A percentile compares a stretch with the other conserved stretches of the same genome.
Evolutionary conservation across 2,329 filamentous ascomycete genomes (phyloP).

Genomic region (Corynespora cassiicola): DNA sequence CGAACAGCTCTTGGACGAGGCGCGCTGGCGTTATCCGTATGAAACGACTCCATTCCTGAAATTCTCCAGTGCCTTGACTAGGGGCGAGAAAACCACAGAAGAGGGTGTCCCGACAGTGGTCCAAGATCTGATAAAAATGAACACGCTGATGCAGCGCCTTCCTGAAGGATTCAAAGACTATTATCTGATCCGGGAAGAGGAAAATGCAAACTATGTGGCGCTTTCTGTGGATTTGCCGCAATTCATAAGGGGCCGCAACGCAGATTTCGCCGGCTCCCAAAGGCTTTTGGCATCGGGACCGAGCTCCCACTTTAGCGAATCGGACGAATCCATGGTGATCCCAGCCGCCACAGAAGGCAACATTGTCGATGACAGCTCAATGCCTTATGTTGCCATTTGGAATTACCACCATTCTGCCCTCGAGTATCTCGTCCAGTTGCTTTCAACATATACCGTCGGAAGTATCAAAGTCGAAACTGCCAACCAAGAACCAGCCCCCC

Average conservation of each 20-base stretch:
- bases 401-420: conserved; percentile 78
- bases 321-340: conserved; percentile 62
- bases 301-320: conserved; percentile 7
- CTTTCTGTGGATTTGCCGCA: conserved; percentile 70
- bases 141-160: conserved; percentile 79
- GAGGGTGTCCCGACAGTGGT: conserved; percentile 61
- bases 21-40: conserved; percentile 81
- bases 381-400: conserved; percentile 77
- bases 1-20: conserved; percentile 67
- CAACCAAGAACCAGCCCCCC: conserved; percentile 55
- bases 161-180: conserved; percentile 76
- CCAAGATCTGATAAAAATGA: conserved; percentile 71
- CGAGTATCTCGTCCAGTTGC: conserved; percentile 76
- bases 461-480: conserved; percentile 57
- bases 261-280: conserved; percentile 27
- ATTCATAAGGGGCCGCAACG: conserved; percentile 52
- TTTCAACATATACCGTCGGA: conserved; percentile 71
- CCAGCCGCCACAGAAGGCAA: conserved; percentile 70
- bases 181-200: conserved; percentile 80
- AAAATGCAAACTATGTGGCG: conserved; percentile 80
- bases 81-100: conserved; percentile 51
- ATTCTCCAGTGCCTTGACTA: conserved; percentile 70
- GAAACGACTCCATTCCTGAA: conserved; percentile 81
- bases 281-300: conserved; percentile 30
- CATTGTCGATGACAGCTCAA: conserved; percentile 76